Percentiles rank a stretch among this genome's conserved stretches.
phyloP scores from a whole-genome alignment of 805 yeast genomes.

The Priceomyces medius region DNA sequence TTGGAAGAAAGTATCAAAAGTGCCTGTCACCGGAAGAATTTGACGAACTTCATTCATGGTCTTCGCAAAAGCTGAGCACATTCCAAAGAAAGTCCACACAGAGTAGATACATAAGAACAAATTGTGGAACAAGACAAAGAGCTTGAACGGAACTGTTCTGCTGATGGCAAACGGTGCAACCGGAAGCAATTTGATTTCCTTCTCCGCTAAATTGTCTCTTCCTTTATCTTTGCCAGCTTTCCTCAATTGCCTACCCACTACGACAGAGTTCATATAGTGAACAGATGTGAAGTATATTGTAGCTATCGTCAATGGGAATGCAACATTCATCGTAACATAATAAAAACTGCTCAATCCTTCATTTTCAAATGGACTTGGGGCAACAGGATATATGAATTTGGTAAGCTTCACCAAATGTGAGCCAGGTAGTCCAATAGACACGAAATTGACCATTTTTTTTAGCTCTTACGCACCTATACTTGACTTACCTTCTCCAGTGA shows the following conservation, averaged over 20 bases:
- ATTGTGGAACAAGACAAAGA: conserved; percentile 60
- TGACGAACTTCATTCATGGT: conserved; percentile 23
- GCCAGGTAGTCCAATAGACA: conserved; percentile 36
- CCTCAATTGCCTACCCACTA: conserved; percentile 45
- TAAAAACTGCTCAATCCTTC: conserved; percentile 34
- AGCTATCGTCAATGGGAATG: conserved; percentile 59
- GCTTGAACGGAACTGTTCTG: conserved; percentile 44
- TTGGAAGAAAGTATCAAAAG: conserved; percentile 53
- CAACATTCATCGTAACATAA: conserved; percentile 44
- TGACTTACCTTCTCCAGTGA: too few relatives aligned
- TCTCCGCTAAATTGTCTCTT: conserved; percentile 12
- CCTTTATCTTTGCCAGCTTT: conserved; percentile 23
- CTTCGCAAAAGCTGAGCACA: conserved; percentile 50
- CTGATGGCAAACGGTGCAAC: conserved; percentile 56
- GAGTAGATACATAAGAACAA: conserved; percentile 63
- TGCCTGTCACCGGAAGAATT: conserved; percentile 8
- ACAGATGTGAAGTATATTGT: conserved; percentile 57
- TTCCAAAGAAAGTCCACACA: conserved; percentile 69
- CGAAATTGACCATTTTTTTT: conserved; percentile 15
- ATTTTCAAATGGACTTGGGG: conserved; percentile 34
- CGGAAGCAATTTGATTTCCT: conserved; percentile 37
- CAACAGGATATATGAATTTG: conserved; percentile 26
- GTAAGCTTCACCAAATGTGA: conserved; percentile 32
- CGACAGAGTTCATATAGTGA: conserved; percentile 50
- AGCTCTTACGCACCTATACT: too few relatives aligned